Evolutionary conservation across 1,139 yeast genomes (phyloP).

Genomic region (Blastobotrys niveus): DNA sequence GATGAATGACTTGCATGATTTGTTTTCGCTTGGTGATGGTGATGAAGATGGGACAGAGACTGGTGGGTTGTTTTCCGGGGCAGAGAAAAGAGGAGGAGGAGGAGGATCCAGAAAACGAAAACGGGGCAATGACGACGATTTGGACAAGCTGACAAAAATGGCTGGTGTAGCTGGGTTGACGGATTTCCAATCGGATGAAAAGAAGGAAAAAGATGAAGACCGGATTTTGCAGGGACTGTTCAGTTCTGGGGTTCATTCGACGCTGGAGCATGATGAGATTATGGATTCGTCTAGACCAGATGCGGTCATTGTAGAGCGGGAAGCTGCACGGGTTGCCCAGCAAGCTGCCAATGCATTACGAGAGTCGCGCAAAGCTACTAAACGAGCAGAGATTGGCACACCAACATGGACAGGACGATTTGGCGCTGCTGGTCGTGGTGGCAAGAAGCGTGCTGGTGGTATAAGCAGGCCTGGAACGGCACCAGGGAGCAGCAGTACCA

Average conservation of each 20-base stretch:
- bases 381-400: conserved; percentile 64
- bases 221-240: conserved; percentile 72
- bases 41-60: conserved; percentile 55
- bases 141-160: conserved; percentile 47
- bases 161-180: conserved; percentile 53
- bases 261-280: conserved; percentile 73
- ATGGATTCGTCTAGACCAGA: conserved; percentile 54
- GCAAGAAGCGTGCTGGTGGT: conserved; percentile 1
- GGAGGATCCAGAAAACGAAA: conserved; percentile 31
- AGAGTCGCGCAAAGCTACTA: conserved; percentile 59
- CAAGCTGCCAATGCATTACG: conserved; percentile 71
- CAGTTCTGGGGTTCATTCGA: conserved; percentile 66
- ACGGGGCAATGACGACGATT: conserved; percentile 40
- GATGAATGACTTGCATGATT: conserved; percentile 83
- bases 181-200: conserved; percentile 42
- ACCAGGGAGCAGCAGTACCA: background rate
- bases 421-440: conserved; percentile 65
- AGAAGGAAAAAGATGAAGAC: conserved; percentile 40
- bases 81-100: conserved; percentile 42
- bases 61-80: conserved; percentile 58
- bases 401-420: conserved; percentile 97
- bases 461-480: conserved; percentile 1
- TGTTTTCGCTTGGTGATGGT: conserved; percentile 76
- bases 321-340: conserved; percentile 70
- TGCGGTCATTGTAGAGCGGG: conserved; percentile 56